These are phyloP conservation scores for Pneumocystis carinii DNA, from an alignment of 1,139 yeast genomes.

Conservation along the genomic window DNA sequence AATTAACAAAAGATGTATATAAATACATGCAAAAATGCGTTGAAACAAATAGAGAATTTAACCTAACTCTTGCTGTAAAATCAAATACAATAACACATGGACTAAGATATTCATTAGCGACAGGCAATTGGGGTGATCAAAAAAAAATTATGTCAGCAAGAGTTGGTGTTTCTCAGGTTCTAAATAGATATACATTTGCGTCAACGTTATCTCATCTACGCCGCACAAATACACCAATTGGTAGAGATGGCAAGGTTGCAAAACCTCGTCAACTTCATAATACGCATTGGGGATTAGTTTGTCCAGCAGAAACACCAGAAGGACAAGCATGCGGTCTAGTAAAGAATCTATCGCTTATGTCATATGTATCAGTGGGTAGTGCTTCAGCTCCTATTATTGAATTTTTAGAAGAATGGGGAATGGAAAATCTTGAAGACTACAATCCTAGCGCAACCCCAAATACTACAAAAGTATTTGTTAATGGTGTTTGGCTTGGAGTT, in stretches of 20 bases:
- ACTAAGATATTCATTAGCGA: constrained; percentile 88
- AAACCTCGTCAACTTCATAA: constrained; percentile 97
- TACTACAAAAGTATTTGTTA: constrained; percentile 87
- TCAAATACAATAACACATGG: constrained; percentile 96
- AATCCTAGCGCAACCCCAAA: constrained; percentile 86
- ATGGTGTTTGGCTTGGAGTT: constrained; percentile 99
- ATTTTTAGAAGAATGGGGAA: constrained; percentile 97
- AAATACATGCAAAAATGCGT: constrained; percentile 98
- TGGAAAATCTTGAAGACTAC: constrained; percentile 93
- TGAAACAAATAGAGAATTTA: constrained; percentile 92
- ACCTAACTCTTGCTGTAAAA: constrained; percentile 88
- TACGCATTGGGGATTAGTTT: constrained; percentile 98
- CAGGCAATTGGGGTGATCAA: constrained; percentile 99
- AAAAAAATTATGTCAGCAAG: constrained; percentile 97
- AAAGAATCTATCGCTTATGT: constrained; percentile 86
- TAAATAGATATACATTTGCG: constrained; percentile 93
- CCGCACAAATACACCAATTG: constrained; percentile 97
- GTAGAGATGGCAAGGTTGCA: constrained; percentile 96
- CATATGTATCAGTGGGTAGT: constrained; percentile 94
- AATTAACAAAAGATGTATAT: constrained; percentile 84
- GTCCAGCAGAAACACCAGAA: constrained; percentile 99
- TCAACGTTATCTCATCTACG: constrained; percentile 94
- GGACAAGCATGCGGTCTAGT: constrained; percentile 99
- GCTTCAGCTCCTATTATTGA: constrained; percentile 91
- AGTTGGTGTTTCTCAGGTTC: constrained; percentile 98